Base-by-base conservation (phyloP, 106 monocot genomes). In the Hemerocallis citrina region DNA sequence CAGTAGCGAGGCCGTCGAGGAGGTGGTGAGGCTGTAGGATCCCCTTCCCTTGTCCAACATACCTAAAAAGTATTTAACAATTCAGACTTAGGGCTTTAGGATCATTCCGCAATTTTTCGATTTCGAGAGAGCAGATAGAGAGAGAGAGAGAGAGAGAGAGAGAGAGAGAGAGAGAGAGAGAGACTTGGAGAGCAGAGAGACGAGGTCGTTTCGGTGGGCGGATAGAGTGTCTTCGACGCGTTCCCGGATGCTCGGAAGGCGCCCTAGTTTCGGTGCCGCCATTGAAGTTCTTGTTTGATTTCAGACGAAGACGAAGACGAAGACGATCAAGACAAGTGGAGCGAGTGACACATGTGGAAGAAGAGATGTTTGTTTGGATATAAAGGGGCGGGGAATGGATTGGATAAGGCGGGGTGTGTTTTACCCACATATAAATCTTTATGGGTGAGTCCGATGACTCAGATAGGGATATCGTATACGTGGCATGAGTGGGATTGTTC, bases 191-290 rank as follows among this genome's bases (percentile, higher is more conserved):
- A 93, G 76, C 59, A 93, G 89, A 19, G 82, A 68, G 70, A 93
- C 82, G 75, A 93, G 93, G 38, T 89, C 85, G 76, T 93, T 89
- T 63, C 93, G 79, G 77, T 93, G 82, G 57, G 65, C 93, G 52
- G 62, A 70, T 55, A 93, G 85, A 24, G 89, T 85, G 73, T 89
- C 89, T 68, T 93, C 89, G 21, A 93, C 82, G 60, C 93, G 76
- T 59, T 93, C 93, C 5, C 93, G 56, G 46, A 83, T 59, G 80
- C 89, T 93, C 28, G 75, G 81, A 0, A 75, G 7, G 55, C 89
- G 73, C 31, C 50, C 72, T 2, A 89, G 51, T 72, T 77, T 85
- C 46, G 77, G 68, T 0, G 54, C 28, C 39, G 77, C 71, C 84
- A 89, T 89, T 52, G 57, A 52, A 16, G 12, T 55, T 55, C 36